Base-by-base conservation (phyloP, 495 filamentous ascomycete species). In the Aspergillus sparsus region DNA sequence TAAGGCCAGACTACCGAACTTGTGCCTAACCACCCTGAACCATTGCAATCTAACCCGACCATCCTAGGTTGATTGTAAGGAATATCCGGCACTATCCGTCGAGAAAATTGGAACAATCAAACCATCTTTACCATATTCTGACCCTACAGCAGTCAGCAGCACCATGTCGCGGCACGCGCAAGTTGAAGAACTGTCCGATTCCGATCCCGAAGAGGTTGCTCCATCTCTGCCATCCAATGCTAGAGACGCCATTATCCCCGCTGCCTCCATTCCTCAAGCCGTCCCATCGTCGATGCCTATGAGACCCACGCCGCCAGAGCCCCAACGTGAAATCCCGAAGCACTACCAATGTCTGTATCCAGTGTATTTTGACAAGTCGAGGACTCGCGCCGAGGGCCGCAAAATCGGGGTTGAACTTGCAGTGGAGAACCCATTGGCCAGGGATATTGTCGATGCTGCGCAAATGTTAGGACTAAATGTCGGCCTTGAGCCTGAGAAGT, bases 281-380 rank as follows among this genome's bases (percentile, higher is more conserved):
- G 21, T 46, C 36, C 54, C 69, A 50, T 62, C 68, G 27, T 79
- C 74, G 64, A 78, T 65, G 53, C 70, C 80, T 46, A 78, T 70
- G 63, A 59, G 63, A 55, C 53, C 56, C 9, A 54, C 62, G 32
- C 68, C 74, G 12, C 21, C 21, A 27, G 73, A 76, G 55, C 68
- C 71, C 44, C 65, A 71, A 64, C 73, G 69, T 67, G 80, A 84
- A 47, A 80, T 85, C 63, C 93, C 87, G 76, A 89, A 87, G 64
- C 71, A 85, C 70, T 95, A 81, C 77, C 89, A 93, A 74, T 95
- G 90, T 74, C 82, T 98, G 21, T 98, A 98, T 78, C 93, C 94
- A 0, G 66, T 97, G 57, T 98, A 98, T 79, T 98, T 98, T 73
- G 93, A 97, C 76, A 79, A 77, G 57, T 77, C 77, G 6, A 88